Percentiles rank a stretch among this genome's conserved stretches.
Conservation (phyloP, 1,284 basidiomycete genomes). For the Melampsora larici-populina region DNA sequence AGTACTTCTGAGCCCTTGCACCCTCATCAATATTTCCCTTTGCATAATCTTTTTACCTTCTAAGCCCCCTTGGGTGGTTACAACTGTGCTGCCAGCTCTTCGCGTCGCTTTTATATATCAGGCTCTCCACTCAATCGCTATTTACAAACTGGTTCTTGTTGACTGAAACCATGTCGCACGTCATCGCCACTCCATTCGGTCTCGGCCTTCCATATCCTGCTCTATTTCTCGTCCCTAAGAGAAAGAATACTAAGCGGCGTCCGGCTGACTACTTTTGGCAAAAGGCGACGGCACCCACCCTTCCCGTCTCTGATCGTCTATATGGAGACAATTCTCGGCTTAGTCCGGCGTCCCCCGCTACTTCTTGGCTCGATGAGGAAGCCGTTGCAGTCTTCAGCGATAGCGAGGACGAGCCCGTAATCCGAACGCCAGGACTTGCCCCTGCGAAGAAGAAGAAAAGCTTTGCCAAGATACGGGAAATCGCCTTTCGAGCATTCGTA, state of each 20-base stretch:
- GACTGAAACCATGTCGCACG: neutral
- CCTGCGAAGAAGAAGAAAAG: constrained; percentile 6
- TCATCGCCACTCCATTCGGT: constrained; percentile 5
- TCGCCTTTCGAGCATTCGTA: constrained; percentile 7
- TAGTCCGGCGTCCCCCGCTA: too few species aligned
- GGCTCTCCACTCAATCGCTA: too few species aligned
- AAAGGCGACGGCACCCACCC: constrained; percentile 5
- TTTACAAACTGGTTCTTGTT: too few species aligned
- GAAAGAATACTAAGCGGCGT: neutral
- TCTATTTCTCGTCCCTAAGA: neutral
- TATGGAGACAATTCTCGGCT: neutral
- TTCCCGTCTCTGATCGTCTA: neutral
- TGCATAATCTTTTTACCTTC: too few species aligned
- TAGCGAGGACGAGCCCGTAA: constrained; percentile 16
- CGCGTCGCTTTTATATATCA: too few species aligned
- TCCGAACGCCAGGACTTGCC: neutral
- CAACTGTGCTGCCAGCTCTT: too few species aligned
- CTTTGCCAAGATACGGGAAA: constrained; percentile 4
- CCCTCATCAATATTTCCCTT: too few species aligned
- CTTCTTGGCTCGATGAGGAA: constrained; percentile 15
- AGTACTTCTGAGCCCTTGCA: too few species aligned
- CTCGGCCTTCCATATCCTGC: constrained; percentile 5
- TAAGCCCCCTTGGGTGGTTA: too few species aligned
- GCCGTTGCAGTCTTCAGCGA: constrained; percentile 25
- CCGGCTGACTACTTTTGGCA: constrained; percentile 37